Conservation (phyloP, 2,329 filamentous ascomycete species). For the Paraconiothyrium sp. region DNA sequence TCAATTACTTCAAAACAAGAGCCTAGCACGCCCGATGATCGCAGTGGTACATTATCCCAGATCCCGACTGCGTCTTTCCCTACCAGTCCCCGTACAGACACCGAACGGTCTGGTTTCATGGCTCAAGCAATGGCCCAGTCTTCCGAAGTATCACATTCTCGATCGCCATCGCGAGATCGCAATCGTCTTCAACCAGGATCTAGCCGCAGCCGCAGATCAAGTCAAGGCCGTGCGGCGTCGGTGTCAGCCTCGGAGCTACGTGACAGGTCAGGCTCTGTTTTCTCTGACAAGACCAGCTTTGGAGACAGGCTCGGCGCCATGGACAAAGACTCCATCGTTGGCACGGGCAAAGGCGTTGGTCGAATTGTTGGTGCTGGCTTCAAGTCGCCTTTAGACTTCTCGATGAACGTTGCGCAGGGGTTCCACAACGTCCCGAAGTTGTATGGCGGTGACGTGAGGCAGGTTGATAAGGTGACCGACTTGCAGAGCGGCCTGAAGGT, state of each 20-base stretch:
- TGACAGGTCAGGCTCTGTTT: conserved; percentile 29
- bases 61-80: conserved; percentile 7
- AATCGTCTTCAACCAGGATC: neutral
- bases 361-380: conserved; percentile 79
- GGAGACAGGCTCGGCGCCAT: conserved; percentile 29
- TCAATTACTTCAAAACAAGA: conserved; percentile 30
- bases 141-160: conserved; percentile 33
- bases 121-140: conserved; percentile 43
- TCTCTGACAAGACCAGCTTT: conserved; percentile 22
- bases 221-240: conserved; percentile 28
- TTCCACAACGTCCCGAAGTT: conserved; percentile 88
- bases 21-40: conserved; percentile 11
- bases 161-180: conserved; percentile 38
- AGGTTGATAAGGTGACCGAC: conserved; percentile 80
- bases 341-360: conserved; percentile 72
- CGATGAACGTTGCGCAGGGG: conserved; percentile 81
- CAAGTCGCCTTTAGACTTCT: conserved; percentile 85
- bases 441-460: conserved; percentile 84
- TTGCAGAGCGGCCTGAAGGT: conserved; percentile 78
- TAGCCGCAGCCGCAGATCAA: conserved; percentile 18
- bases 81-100: conserved; percentile 18
- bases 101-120: conserved; percentile 42
- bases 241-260: conserved; percentile 29
- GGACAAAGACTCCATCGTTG: conserved; percentile 66
- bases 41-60: neutral